phyloP scores from a whole-genome alignment of 2,329 filamentous ascomycete species.

The Colletotrichum lini region DNA sequence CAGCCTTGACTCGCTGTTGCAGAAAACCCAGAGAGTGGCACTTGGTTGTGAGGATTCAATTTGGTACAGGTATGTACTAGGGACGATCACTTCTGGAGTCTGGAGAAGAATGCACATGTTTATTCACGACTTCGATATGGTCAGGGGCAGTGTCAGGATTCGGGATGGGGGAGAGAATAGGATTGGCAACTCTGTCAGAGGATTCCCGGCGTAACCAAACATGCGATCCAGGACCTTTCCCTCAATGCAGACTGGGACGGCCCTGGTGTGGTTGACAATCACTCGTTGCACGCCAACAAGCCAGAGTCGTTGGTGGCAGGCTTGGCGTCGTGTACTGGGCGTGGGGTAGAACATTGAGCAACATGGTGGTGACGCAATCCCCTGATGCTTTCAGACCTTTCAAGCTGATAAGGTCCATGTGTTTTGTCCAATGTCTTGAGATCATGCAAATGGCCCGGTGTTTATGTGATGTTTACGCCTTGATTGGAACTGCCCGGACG shows the following conservation, averaged over 20 bases:
- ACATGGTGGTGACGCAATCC: constrained; percentile 28
- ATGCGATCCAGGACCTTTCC: constrained; percentile 1
- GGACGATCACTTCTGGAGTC: neutral
- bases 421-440: neutral
- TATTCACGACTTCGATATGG: constrained; percentile 6
- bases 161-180: neutral
- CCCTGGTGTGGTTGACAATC: neutral
- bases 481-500: constrained; percentile 3
- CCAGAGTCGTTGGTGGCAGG: constrained; percentile 6
- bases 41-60: too few species aligned
- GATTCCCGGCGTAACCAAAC: neutral
- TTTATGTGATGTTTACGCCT: constrained; percentile 26
- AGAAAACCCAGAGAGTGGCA: neutral
- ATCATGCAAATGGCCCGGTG: constrained; percentile 2
- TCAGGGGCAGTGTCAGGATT: neutral
- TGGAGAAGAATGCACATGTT: neutral
- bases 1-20: constrained; percentile 16
- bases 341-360: constrained; percentile 24
- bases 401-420: neutral
- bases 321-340: constrained; percentile 19
- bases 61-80: neutral
- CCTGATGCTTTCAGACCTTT: constrained; percentile 19
- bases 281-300: constrained; percentile 1
- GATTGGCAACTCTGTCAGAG: neutral
- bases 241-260: neutral